Percentiles rank a stretch among this genome's conserved stretches.
Conservation (phyloP, 2,329 filamentous ascomycete genomes). For the Raffaelea ambrosiae region DNA sequence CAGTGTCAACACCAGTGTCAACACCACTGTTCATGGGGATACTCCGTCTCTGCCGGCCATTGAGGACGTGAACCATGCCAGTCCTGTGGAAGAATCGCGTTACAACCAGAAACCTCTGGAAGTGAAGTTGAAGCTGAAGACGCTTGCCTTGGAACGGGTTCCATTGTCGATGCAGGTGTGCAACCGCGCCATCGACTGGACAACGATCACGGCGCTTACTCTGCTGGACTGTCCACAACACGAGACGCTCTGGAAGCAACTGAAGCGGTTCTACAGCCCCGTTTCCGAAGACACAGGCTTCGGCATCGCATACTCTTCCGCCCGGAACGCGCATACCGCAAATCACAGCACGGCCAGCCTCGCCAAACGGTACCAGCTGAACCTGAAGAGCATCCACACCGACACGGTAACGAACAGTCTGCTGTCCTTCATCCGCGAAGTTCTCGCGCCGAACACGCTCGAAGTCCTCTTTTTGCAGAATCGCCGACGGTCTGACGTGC, state of each 20-base stretch:
- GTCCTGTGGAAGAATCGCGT: too few species aligned
- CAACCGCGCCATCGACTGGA: conserved; percentile 66
- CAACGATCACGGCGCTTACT: conserved; percentile 60
- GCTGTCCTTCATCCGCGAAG: conserved; percentile 67
- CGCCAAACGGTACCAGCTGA: conserved; percentile 48
- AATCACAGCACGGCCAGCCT: conserved; percentile 7
- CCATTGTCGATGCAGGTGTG: conserved; percentile 65
- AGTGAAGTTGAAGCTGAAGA: conserved; percentile 57
- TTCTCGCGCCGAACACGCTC: conserved; percentile 69
- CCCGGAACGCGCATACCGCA: conserved; percentile 9
- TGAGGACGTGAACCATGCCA: too few species aligned
- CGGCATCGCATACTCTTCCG: conserved; percentile 7
- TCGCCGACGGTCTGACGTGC: conserved; percentile 36
- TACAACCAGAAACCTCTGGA: conserved; percentile 25
- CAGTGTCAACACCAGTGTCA: background rate
- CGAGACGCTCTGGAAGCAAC: conserved; percentile 65
- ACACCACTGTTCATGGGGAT: background rate
- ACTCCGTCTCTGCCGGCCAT: too few species aligned
- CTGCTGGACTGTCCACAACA: conserved; percentile 66
- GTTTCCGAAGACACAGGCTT: conserved; percentile 16
- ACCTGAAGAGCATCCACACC: conserved; percentile 66
- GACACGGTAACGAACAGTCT: conserved; percentile 62
- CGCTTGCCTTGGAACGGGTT: conserved; percentile 66
- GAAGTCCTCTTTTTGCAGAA: conserved; percentile 74
- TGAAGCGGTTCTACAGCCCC: conserved; percentile 51